A percentile compares a stretch with the other conserved stretches of the same genome.
phyloP scores from a whole-genome alignment of 148 eudicot species.

The Tetragonia tetragonoides region DNA sequence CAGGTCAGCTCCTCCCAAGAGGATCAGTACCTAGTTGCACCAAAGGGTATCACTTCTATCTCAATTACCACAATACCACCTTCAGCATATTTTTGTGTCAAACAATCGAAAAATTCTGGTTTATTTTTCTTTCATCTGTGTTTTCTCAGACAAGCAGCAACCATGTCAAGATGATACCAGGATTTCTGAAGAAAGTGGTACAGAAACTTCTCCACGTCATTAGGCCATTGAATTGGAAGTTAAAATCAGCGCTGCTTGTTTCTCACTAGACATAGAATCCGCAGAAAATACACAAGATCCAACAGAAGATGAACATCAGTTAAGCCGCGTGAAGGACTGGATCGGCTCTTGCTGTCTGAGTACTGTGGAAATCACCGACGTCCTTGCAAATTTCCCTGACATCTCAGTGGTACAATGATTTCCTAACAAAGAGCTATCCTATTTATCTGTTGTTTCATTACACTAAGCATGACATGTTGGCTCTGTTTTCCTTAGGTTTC shows the following conservation, averaged over 20 bases:
- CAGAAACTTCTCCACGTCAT: background rate
- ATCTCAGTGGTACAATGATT: constrained; percentile 60
- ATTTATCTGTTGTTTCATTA: background rate
- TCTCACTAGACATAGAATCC: background rate
- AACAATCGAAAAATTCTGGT: background rate
- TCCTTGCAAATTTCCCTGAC: constrained; percentile 78
- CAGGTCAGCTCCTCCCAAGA: constrained; percentile 66
- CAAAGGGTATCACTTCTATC: constrained; percentile 45
- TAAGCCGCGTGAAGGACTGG: constrained; percentile 81
- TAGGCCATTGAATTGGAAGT: constrained; percentile 3
- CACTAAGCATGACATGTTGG: background rate
- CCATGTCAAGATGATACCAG: constrained; percentile 33
- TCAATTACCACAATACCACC: background rate
- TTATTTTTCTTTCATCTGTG: background rate
- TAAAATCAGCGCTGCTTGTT: background rate
- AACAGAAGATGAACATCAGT: constrained; percentile 78
- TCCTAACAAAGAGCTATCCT: background rate
- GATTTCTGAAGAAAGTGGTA: constrained; percentile 49
- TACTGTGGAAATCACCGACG: constrained; percentile 60
- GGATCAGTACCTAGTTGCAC: constrained; percentile 58
- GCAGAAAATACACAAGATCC: constrained; percentile 90
- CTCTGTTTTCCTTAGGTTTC: background rate
- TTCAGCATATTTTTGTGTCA: background rate
- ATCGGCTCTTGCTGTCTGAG: constrained; percentile 55
- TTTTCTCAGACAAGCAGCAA: constrained; percentile 42